Evolutionary conservation across 2,329 filamentous ascomycete species (phyloP).

Genomic region (Lasiodiplodia theobromae): DNA sequence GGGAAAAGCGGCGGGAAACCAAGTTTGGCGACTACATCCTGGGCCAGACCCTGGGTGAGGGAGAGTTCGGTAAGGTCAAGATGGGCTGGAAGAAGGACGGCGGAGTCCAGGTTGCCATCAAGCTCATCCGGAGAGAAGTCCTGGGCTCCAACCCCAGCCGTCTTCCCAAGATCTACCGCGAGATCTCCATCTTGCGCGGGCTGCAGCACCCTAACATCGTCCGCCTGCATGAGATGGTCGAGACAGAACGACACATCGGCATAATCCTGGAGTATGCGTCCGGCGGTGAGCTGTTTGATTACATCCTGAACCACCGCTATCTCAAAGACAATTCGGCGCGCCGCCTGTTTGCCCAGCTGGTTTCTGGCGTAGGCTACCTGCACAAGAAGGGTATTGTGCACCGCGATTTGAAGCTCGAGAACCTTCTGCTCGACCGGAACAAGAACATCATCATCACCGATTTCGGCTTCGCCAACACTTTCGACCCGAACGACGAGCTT

Average conservation of each 20-base stretch:
- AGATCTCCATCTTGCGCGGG: slow-evolving; percentile 87
- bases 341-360: slow-evolving; percentile 90
- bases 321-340: slow-evolving; percentile 92
- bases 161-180: slow-evolving; percentile 95
- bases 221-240: slow-evolving; percentile 95
- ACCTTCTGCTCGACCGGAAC: slow-evolving; percentile 91
- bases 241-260: slow-evolving; percentile 95
- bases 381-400: slow-evolving; percentile 99
- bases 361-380: slow-evolving; percentile 95
- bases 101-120: slow-evolving; percentile 92
- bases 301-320: slow-evolving; percentile 96
- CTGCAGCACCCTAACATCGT: slow-evolving; percentile 97
- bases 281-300: slow-evolving; percentile 96
- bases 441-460: slow-evolving; percentile 99
- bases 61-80: slow-evolving; percentile 98
- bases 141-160: slow-evolving; percentile 88
- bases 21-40: slow-evolving; percentile 96
- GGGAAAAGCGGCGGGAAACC: slow-evolving; percentile 71
- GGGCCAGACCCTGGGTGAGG: slow-evolving; percentile 94
- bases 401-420: slow-evolving; percentile 95
- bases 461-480: slow-evolving; percentile 98
- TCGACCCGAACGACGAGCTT: slow-evolving; percentile 86
- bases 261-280: slow-evolving; percentile 99
- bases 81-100: slow-evolving; percentile 98
- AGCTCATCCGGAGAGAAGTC: slow-evolving; percentile 91